phyloP scores from a whole-genome alignment of 1,284 basidiomycete genomes.

The Coniferiporia weirii region DNA sequence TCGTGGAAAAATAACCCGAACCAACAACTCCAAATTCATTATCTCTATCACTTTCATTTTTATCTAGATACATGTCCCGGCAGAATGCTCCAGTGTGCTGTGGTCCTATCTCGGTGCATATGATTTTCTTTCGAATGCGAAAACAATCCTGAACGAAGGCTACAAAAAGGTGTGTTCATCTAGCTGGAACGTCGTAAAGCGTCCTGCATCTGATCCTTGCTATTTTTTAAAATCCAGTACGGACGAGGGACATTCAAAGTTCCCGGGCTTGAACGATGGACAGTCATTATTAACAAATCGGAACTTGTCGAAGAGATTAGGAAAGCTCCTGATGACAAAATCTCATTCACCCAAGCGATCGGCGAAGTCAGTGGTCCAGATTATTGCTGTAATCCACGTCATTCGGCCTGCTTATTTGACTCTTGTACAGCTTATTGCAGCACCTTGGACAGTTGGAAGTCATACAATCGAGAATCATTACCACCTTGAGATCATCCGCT shows the following conservation, averaged over 20 bases:
- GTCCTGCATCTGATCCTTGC: background rate
- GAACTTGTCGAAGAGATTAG: constrained; percentile 30
- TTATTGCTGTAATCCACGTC: background rate
- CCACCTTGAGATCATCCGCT: constrained; percentile 23
- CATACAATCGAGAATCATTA: constrained; percentile 19
- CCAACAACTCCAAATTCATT: too few relatives aligned
- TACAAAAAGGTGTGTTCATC: constrained; percentile 8
- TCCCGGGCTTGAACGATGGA: constrained; percentile 26
- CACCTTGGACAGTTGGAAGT: constrained; percentile 18
- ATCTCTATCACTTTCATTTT: too few relatives aligned
- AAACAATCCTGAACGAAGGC: constrained; percentile 3
- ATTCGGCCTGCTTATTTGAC: background rate
- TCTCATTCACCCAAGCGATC: constrained; percentile 24
- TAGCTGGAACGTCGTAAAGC: background rate
- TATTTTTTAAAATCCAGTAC: constrained; percentile 14
- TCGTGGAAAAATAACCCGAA: too few relatives aligned
- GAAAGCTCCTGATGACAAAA: constrained; percentile 29
- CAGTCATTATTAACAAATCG: constrained; percentile 24
- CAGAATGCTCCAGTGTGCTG: constrained; percentile 1
- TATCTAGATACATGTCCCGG: constrained; percentile 8
- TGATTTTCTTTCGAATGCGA: constrained; percentile 3
- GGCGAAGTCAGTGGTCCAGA: constrained; percentile 21
- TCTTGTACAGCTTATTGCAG: constrained; percentile 1
- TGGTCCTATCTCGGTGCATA: constrained; percentile 10
- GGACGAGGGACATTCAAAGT: constrained; percentile 25